Percentiles rank a stretch among this genome's conserved stretches.
Conservation (phyloP, 2,329 filamentous ascomycete genomes). For the Aquanectria penicillioides region DNA sequence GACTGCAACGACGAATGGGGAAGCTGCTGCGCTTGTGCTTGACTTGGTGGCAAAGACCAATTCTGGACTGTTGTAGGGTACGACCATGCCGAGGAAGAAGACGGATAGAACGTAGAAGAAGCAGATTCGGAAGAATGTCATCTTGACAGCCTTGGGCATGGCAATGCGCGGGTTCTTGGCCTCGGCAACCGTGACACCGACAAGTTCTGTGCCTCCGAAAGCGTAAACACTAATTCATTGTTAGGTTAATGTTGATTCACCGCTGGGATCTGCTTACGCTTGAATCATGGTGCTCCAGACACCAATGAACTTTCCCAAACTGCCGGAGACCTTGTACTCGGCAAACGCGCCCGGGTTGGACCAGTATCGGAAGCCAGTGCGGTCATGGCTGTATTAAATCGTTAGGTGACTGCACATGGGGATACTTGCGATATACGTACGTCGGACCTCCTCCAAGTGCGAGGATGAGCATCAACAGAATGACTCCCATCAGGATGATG, state of each 20-base stretch:
- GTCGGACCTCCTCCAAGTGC: not conserved
- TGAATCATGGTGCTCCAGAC: not conserved
- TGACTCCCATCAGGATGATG: not conserved
- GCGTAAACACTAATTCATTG: too few relatives aligned
- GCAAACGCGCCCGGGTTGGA: not conserved
- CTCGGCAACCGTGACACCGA: not conserved
- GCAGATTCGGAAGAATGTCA: constrained; percentile 66
- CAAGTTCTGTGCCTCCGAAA: not conserved
- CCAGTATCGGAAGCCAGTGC: not conserved
- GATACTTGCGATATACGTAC: too few relatives aligned
- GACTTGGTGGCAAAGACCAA: not conserved
- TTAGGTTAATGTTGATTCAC: too few relatives aligned
- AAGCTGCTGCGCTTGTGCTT: not conserved
- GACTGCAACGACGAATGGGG: not conserved
- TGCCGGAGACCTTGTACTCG: not conserved
- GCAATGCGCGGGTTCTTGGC: not conserved
- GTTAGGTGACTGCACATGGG: too few relatives aligned
- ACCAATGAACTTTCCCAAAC: not conserved
- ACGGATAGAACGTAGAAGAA: constrained; percentile 7
- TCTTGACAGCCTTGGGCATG: constrained; percentile 46
- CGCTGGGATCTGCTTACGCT: too few relatives aligned
- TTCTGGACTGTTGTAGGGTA: not conserved
- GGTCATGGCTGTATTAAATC: too few relatives aligned
- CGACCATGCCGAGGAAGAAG: not conserved
- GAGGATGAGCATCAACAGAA: not conserved